Evolutionary conservation across 2,329 filamentous ascomycete species (phyloP).

Genomic region (Erysiphe neolycopersici): DNA sequence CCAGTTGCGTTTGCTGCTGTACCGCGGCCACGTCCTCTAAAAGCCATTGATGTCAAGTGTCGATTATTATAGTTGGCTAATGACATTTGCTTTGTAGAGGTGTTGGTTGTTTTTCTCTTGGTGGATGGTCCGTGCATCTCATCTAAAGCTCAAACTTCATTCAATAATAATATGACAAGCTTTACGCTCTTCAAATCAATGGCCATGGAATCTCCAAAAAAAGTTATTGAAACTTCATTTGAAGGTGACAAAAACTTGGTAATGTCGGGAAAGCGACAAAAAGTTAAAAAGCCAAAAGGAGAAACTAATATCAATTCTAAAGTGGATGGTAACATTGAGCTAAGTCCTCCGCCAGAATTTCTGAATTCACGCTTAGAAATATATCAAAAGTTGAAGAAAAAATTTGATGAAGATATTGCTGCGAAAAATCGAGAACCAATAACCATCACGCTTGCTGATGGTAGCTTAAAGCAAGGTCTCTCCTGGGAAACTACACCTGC

Average conservation of each 20-base stretch:
- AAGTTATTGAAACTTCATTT: not conserved
- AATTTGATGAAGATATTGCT: constrained; percentile 51
- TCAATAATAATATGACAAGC: not conserved
- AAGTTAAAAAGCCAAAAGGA: constrained; percentile 11
- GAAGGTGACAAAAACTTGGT: not conserved
- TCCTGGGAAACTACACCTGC: constrained; percentile 81
- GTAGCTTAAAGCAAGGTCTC: constrained; percentile 43
- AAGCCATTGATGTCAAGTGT: constrained; percentile 16
- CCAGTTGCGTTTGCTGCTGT: constrained; percentile 23
- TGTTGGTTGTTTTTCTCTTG: too few relatives aligned
- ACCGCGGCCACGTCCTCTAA: constrained; percentile 27
- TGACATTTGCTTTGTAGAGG: too few relatives aligned
- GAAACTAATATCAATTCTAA: constrained; percentile 15
- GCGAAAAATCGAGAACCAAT: constrained; percentile 47
- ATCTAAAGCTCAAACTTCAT: not conserved
- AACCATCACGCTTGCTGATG: constrained; percentile 45
- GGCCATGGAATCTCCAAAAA: not conserved
- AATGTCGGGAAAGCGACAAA: not conserved
- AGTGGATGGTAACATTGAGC: constrained; percentile 12
- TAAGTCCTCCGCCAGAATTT: constrained; percentile 38
- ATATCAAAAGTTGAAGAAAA: constrained; percentile 70
- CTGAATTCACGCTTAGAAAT: constrained; percentile 62
- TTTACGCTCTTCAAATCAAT: not conserved
- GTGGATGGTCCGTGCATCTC: not conserved
- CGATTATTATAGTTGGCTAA: not conserved